These are phyloP conservation scores for Fusarium tanahbumbuense DNA, from an alignment of 2,329 filamentous ascomycete genomes.

Conservation along the genomic window DNA sequence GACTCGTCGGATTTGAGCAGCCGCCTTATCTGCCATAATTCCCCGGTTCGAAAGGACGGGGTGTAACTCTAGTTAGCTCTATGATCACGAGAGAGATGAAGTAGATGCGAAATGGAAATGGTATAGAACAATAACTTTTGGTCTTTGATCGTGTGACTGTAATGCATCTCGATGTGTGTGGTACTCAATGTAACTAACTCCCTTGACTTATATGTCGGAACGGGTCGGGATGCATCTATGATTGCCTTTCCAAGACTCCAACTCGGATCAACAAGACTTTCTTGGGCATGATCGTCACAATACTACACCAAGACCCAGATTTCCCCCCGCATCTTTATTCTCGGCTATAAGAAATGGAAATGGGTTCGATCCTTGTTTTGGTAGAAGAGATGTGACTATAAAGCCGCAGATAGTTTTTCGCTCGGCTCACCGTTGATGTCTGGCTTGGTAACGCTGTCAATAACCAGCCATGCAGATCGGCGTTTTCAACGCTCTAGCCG, in stretches of 20 bases:
- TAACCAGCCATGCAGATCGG: not conserved
- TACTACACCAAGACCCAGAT: not conserved
- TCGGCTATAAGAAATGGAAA: not conserved
- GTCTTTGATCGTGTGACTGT: not conserved
- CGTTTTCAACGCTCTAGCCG: not conserved
- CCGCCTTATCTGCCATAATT: conserved; percentile 52
- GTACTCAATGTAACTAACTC: not conserved
- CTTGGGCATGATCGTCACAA: not conserved
- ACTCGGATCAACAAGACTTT: not conserved
- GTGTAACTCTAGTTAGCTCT: conserved; percentile 57
- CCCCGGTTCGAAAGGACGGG: conserved; percentile 45
- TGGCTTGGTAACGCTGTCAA: not conserved
- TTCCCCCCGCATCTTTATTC: not conserved
- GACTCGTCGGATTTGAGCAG: conserved; percentile 42
- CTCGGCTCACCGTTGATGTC: not conserved
- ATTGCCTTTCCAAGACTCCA: not conserved
- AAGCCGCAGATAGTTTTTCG: not conserved
- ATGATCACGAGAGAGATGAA: conserved; percentile 57
- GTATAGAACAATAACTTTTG: conserved; percentile 40
- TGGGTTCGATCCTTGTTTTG: not conserved
- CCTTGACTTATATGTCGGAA: not conserved
- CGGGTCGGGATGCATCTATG: not conserved
- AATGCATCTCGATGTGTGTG: not conserved
- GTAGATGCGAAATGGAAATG: conserved; percentile 54
- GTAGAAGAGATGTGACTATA: not conserved